phyloP scores from a whole-genome alignment of 1,284 basidiomycete species.

The Agaricales sp. region DNA sequence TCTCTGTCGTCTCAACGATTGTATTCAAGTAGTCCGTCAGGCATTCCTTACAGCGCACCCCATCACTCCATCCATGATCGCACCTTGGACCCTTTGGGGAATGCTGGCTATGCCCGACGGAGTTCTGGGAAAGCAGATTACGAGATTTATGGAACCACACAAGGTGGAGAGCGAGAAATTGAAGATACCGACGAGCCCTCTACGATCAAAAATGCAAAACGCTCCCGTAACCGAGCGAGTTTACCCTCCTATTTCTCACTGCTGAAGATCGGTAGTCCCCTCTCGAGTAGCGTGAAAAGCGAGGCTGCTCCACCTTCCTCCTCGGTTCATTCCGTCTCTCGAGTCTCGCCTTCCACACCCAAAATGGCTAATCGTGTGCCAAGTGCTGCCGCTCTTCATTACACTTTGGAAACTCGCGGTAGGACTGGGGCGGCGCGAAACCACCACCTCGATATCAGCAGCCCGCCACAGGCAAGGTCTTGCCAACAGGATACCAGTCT shows the following conservation, averaged over 20 bases:
- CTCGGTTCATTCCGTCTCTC: constrained; percentile 37
- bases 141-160: constrained; percentile 20
- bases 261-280: constrained; percentile 40
- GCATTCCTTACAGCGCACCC: constrained; percentile 31
- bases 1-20: constrained; percentile 29
- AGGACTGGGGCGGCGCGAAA: too few species aligned
- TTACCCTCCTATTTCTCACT: constrained; percentile 71
- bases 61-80: neutral
- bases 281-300: constrained; percentile 17
- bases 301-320: constrained; percentile 28
- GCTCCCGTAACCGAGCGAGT: constrained; percentile 56
- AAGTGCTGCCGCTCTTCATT: too few species aligned
- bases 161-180: constrained; percentile 31
- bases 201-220: constrained; percentile 17
- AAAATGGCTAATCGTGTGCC: constrained; percentile 25
- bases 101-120: too few species aligned
- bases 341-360: constrained; percentile 48
- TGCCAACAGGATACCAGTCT: too few species aligned
- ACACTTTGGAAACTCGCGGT: too few species aligned
- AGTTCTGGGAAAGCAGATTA: neutral
- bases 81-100: neutral
- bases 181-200: constrained; percentile 27
- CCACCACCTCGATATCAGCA: too few species aligned
- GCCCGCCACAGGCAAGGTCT: too few species aligned
- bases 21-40: constrained; percentile 28